These are phyloP conservation scores for Alternaria consortialis DNA, from an alignment of 2,329 filamentous ascomycete genomes.

Conservation along the genomic window DNA sequence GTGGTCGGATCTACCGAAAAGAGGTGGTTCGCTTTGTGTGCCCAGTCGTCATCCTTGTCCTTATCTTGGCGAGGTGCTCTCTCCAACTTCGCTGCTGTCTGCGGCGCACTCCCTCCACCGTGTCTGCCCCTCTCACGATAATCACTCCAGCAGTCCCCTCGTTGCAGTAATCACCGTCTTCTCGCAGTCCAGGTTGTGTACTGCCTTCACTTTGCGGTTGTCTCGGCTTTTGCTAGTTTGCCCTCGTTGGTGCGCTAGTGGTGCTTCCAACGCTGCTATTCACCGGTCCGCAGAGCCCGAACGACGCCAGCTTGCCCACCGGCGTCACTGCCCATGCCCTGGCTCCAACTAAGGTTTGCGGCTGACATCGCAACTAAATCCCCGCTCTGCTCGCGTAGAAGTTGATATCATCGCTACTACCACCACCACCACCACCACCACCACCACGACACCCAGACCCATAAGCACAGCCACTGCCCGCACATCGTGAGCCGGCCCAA, in stretches of 20 bases:
- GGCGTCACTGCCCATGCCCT: constrained; percentile 29
- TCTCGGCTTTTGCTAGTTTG: constrained; percentile 26
- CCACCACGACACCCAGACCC: constrained; percentile 20
- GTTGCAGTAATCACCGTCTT: not conserved
- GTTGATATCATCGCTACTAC: constrained; percentile 38
- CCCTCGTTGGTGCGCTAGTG: constrained; percentile 29
- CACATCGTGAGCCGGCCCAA: constrained; percentile 31
- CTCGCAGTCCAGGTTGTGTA: not conserved
- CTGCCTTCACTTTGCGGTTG: constrained; percentile 15
- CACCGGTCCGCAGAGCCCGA: constrained; percentile 38
- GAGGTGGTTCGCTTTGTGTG: constrained; percentile 10
- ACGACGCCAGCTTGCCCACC: constrained; percentile 26
- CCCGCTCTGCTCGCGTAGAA: constrained; percentile 36
- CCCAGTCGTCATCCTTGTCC: constrained; percentile 21
- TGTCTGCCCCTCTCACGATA: constrained; percentile 1
- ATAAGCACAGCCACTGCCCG: constrained; percentile 31
- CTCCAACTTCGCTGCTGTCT: constrained; percentile 18
- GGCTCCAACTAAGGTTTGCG: constrained; percentile 35
- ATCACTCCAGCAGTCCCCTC: not conserved
- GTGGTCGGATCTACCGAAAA: not conserved
- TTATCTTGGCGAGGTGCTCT: constrained; percentile 20
- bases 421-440: constrained; percentile 17
- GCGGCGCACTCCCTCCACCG: constrained; percentile 7
- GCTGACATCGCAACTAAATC: constrained; percentile 26
- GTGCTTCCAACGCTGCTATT: constrained; percentile 31